A percentile compares a stretch with the other conserved stretches of the same genome.
These are phyloP conservation scores for Pontederia crassipes DNA, from an alignment of 176 grass and related monocot species.

Conservation along the genomic window DNA sequence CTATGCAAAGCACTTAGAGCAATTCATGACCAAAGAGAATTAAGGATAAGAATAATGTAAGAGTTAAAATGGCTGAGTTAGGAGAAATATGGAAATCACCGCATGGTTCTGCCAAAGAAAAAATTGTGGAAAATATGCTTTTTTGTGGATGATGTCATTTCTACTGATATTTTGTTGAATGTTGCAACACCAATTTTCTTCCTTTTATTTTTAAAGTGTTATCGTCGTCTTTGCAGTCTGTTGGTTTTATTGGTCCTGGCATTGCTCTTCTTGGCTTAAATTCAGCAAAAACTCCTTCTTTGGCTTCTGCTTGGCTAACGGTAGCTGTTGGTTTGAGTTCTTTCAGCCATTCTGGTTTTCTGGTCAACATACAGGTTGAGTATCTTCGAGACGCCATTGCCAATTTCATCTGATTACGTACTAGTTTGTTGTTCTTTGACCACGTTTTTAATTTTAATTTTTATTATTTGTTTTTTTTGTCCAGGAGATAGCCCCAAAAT, in stretches of 20 bases:
- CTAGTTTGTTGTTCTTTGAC: slow-evolving; percentile 1
- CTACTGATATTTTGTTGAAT: neutral
- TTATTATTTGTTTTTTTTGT: slow-evolving; percentile 11
- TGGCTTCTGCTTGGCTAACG: slow-evolving; percentile 87
- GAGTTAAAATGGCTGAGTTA: no score
- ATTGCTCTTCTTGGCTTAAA: slow-evolving; percentile 79
- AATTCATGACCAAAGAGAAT: no score
- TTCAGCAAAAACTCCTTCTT: slow-evolving; percentile 54
- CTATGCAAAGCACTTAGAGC: no score
- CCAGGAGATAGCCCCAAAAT: slow-evolving; percentile 90
- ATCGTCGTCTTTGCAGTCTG: slow-evolving; percentile 37
- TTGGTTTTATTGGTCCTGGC: slow-evolving; percentile 88
- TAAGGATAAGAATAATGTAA: no score
- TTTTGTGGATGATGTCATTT: neutral
- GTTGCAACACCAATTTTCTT: neutral
- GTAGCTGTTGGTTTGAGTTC: slow-evolving; percentile 83
- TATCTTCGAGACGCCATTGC: neutral
- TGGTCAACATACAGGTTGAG: slow-evolving; percentile 89
- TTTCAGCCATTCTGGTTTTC: slow-evolving; percentile 93
- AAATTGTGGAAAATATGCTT: no score
- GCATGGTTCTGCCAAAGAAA: no score
- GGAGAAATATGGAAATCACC: no score
- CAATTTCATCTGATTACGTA: neutral
- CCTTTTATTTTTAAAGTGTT: no score
- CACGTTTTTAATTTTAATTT: slow-evolving; percentile 10